These are phyloP conservation scores for Lithospermum erythrorhizon DNA, from an alignment of 257 asterid genomes.

Conservation along the genomic window DNA sequence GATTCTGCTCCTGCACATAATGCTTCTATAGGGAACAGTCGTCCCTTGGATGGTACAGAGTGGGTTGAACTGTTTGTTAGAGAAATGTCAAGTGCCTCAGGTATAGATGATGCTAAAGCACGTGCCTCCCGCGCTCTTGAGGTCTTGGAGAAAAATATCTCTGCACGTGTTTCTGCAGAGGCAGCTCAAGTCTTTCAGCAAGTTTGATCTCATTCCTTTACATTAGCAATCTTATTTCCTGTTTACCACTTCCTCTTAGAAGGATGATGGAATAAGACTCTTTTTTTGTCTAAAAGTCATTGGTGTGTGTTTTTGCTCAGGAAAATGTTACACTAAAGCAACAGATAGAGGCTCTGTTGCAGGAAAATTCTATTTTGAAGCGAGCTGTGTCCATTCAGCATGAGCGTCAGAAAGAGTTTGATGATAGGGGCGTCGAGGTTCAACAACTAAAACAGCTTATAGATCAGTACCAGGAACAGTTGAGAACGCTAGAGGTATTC, in stretches of 20 bases:
- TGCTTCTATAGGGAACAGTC: slow-evolving; percentile 13
- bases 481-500: slow-evolving; percentile 83
- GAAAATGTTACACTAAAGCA: slow-evolving; percentile 62
- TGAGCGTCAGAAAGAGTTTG: slow-evolving; percentile 82
- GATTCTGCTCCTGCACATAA: slow-evolving; percentile 26
- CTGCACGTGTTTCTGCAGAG: slow-evolving; percentile 37
- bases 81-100: slow-evolving; percentile 36
- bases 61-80: slow-evolving; percentile 41
- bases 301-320: slow-evolving; percentile 19
- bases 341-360: slow-evolving; percentile 57
- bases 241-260: not conserved
- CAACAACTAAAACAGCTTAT: slow-evolving; percentile 74
- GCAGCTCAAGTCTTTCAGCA: slow-evolving; percentile 50
- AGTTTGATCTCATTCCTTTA: slow-evolving; percentile 20
- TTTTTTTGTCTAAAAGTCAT: not conserved
- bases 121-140: slow-evolving; percentile 37
- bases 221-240: not conserved
- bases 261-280: not conserved
- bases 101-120: slow-evolving; percentile 37
- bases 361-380: slow-evolving; percentile 66
- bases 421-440: slow-evolving; percentile 64
- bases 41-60: slow-evolving; percentile 21
- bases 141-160: slow-evolving; percentile 35
- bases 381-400: slow-evolving; percentile 78
- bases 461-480: slow-evolving; percentile 82